Conservation (phyloP, 495 filamentous ascomycete species). For the Daldinia childiae region DNA sequence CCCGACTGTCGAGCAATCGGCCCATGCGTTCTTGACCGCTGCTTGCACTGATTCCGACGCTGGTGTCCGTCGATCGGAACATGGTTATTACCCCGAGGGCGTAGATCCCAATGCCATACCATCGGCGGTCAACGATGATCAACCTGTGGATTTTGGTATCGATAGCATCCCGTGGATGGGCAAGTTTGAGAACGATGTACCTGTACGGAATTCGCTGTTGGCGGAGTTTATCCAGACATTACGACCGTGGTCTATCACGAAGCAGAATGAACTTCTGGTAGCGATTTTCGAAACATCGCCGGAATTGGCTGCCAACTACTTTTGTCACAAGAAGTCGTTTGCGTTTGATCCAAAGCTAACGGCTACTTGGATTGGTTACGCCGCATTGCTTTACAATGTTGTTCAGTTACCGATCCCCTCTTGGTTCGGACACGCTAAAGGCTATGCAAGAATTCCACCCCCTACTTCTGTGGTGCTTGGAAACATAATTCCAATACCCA, state of each 20-base stretch:
- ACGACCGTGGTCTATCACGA: slow-evolving; percentile 80
- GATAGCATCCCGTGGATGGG: slow-evolving; percentile 74
- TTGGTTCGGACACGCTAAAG: slow-evolving; percentile 66
- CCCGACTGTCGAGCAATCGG: slow-evolving; percentile 63
- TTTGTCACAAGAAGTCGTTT: slow-evolving; percentile 79
- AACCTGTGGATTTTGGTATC: slow-evolving; percentile 71
- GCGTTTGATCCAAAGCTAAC: slow-evolving; percentile 90
- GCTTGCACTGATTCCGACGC: slow-evolving; percentile 75
- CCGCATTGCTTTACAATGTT: slow-evolving; percentile 81
- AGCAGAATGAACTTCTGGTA: slow-evolving; percentile 83
- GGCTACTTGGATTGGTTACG: slow-evolving; percentile 93
- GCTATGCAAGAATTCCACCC: slow-evolving; percentile 72
- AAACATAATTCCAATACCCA: slow-evolving; percentile 84
- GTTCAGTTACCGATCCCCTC: slow-evolving; percentile 77
- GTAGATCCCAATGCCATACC: slow-evolving; percentile 63
- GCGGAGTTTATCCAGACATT: slow-evolving; percentile 80
- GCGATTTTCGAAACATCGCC: slow-evolving; percentile 82
- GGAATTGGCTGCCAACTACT: slow-evolving; percentile 87
- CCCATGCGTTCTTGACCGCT: slow-evolving; percentile 75
- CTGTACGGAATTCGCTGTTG: slow-evolving; percentile 77
- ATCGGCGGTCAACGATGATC: slow-evolving; percentile 51
- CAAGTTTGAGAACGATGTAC: slow-evolving; percentile 70
- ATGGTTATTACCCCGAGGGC: slow-evolving; percentile 78
- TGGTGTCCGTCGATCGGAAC: slow-evolving; percentile 73
- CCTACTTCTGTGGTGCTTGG: slow-evolving; percentile 80